phyloP scores from a whole-genome alignment of 192 early-diverging fungal genomes.

The Rhizoclosmatium sp. region DNA sequence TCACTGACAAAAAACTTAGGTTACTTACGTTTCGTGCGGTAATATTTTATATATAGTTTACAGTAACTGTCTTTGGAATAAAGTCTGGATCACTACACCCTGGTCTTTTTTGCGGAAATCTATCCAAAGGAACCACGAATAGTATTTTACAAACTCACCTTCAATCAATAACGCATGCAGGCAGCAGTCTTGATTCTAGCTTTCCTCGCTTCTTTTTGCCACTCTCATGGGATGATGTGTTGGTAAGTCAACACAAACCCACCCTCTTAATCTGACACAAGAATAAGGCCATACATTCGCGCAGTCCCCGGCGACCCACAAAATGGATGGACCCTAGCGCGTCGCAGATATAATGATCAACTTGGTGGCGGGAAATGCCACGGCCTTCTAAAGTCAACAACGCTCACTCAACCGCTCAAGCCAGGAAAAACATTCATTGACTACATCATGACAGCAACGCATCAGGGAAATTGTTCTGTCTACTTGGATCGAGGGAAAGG shows the following conservation, averaged over 20 bases:
- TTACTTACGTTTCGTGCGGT: neutral
- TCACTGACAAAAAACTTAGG: neutral
- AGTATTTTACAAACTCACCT: no score
- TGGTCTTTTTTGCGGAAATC: no score
- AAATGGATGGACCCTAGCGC: conserved; percentile 3
- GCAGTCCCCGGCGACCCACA: conserved; percentile 5
- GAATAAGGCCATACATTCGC: conserved; percentile 21
- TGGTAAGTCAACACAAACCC: neutral
- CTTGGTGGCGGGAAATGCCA: conserved; percentile 8
- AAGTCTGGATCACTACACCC: no score
- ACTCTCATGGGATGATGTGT: neutral
- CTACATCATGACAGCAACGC: conserved; percentile 19
- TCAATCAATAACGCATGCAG: no score
- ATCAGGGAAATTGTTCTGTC: conserved; percentile 1
- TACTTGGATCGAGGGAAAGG: neutral
- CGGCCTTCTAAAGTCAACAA: neutral
- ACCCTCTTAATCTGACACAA: neutral
- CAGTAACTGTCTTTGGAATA: no score
- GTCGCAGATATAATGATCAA: neutral
- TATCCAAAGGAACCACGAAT: no score
- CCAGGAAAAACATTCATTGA: neutral
- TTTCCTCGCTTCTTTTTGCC: no score
- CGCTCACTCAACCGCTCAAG: conserved; percentile 1
- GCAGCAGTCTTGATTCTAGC: no score
- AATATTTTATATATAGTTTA: no score